Evolutionary conservation across 208 protist species (phyloP), one percentile per base, ranked within the genome.

Genomic region (Angomonas desouzai): DNA sequence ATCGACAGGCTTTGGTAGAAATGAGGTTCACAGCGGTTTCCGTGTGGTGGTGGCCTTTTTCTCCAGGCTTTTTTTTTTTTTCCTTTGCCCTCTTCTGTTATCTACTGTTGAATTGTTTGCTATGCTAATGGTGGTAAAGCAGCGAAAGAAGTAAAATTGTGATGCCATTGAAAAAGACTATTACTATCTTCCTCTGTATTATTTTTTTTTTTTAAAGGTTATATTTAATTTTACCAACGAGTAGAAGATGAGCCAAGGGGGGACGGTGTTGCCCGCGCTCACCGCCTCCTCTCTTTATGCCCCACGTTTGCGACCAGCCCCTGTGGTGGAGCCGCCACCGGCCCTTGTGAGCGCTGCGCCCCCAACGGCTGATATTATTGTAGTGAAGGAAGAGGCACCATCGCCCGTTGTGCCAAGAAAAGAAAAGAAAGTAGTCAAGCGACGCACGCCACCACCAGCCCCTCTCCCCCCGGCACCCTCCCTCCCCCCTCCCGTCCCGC

Each of bases 21-120:
- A n/a, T n/a, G n/a, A n/a, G n/a, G n/a, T n/a, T n/a, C n/a, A n/a
- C n/a, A n/a, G n/a, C n/a, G n/a, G 10, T 25, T 7, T 56, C 48
- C 22, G 27, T 43, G n/a, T 6, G 45, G 11, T 28, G 27, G 2
- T 2, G 38, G 38, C 38, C 2, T 49, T 49, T 13, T 13, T 23
- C 33, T 34, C 34, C 48, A 6, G 64, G 23, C 20, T 48, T 40
- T 48, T 28, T 9, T 60, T 23, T 53, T 45, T 65, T 38, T 34
- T 58, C 0, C 28, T 48, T 47, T 65, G 27, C n/a, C n/a, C n/a
- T n/a, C n/a, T n/a, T n/a, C n/a, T n/a, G n/a, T n/a, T n/a, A n/a
- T n/a, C n/a, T n/a, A n/a, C n/a, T n/a, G n/a, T n/a, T n/a, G n/a
- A n/a, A n/a, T n/a, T n/a, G n/a, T n/a, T n/a, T n/a, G n/a, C n/a